Evolutionary conservation across 805 yeast genomes (phyloP).

Genomic region (Cyberlindnera amylophila): DNA sequence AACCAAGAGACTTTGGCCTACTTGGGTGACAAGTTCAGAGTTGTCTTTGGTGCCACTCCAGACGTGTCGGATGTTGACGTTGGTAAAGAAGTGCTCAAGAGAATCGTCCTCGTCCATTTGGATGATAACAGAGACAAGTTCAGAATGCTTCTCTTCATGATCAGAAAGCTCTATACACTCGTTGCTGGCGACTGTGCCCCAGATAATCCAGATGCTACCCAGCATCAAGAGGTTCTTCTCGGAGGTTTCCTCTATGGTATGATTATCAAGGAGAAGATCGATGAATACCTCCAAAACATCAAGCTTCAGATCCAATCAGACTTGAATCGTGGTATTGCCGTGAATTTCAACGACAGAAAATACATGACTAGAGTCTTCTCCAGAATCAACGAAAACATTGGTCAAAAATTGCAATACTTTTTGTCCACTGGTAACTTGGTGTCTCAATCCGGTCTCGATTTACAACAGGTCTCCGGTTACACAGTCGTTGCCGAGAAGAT

Average conservation of each 20-base stretch:
- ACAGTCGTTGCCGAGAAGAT: conserved; percentile 99
- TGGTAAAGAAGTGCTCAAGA: conserved; percentile 75
- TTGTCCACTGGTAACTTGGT: conserved; percentile 95
- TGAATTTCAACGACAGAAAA: conserved; percentile 78
- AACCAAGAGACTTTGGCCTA: conserved; percentile 89
- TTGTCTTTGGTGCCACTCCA: conserved; percentile 84
- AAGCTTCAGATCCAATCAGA: conserved; percentile 74
- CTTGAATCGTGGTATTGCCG: conserved; percentile 72
- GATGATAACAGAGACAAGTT: conserved; percentile 74
- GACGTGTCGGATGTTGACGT: conserved; percentile 88
- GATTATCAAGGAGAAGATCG: conserved; percentile 94
- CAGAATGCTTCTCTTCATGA: conserved; percentile 86
- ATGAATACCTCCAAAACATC: conserved; percentile 79
- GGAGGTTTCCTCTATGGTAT: conserved; percentile 97
- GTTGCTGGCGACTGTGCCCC: conserved; percentile 97
- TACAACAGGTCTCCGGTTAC: conserved; percentile 96
- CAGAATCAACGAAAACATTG: conserved; percentile 88
- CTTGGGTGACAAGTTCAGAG: conserved; percentile 93
- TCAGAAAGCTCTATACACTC: conserved; percentile 87
- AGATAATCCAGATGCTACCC: conserved; percentile 98
- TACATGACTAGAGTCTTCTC: conserved; percentile 76
- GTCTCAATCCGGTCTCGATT: conserved; percentile 93
- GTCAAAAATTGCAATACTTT: conserved; percentile 90
- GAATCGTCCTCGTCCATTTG: conserved; percentile 89
- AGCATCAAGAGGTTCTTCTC: conserved; percentile 92